Evolutionary conservation across 1,284 basidiomycete species (phyloP), one percentile per base, ranked within the genome.

Genomic region (Ustilago lituana): DNA sequence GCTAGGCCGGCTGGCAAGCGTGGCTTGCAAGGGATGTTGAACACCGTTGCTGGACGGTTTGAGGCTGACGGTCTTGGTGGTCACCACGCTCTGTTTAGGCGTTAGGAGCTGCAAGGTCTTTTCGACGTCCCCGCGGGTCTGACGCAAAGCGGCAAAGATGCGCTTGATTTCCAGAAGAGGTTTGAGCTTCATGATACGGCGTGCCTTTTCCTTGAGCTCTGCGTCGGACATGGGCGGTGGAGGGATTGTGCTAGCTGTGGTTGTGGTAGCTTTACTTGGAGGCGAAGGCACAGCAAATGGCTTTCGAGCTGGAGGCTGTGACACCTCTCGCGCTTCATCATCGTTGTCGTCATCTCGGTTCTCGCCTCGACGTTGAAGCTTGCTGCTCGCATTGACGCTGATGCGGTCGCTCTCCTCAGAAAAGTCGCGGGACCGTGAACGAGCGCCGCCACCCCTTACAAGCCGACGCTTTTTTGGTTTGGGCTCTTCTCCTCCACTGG

Each of bases 391-490:
- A 35, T 32, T 40, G 44, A 8, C 29, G 27, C 7, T n/a, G 6
- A 23, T 17, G 14, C 27, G 27, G 27, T 15, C 14, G 15, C 6
- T 33, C 7, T 56, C 55, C 23, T 56, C 44, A 17, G 54, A 51
- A 10, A 38, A 24, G 10, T 58, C 44, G 24, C 39, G 51, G 14
- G 66, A 63, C 2, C 23, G 49, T 2, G 62, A 47, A n/a, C 53
- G 47, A 6, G 41, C 7, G 5, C 46, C 39, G 19, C 45, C 61
- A 5, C 68, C 68, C 24, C 68, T 44, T 7, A 71, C 57, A 4
- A 71, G 55, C 7, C 55, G 53, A 1, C 68, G 56, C 54, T 66
- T 71, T 32, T 66, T 71, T 10, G 63, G 63, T 35, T 62, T 56
- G 17, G 48, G 68, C 22, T 57, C 46, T 27, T 56, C 60, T 14